phyloP scores from a whole-genome alignment of 495 filamentous ascomycete genomes.

The Aspergillus cavernicola region DNA sequence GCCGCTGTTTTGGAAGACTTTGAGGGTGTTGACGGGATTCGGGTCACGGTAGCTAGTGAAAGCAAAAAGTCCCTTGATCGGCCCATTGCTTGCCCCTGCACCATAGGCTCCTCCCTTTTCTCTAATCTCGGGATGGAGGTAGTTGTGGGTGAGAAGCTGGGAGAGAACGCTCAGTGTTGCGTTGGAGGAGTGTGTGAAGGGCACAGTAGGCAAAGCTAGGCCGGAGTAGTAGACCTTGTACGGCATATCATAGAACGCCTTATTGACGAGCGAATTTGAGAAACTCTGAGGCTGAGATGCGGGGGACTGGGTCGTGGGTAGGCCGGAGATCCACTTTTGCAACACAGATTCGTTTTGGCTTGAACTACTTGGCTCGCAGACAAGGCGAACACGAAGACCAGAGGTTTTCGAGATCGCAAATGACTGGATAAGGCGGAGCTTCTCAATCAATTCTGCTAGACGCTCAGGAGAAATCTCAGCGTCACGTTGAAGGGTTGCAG shows the following conservation, averaged over 20 bases:
- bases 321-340: constrained; percentile 61
- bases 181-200: constrained; percentile 70
- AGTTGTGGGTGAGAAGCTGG: constrained; percentile 93
- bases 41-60: constrained; percentile 97
- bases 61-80: constrained; percentile 79
- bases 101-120: constrained; percentile 98
- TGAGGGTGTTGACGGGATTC: constrained; percentile 85
- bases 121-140: constrained; percentile 94
- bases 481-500: constrained; percentile 55
- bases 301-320: constrained; percentile 44
- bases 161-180: constrained; percentile 83
- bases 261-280: constrained; percentile 43
- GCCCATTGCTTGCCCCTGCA: constrained; percentile 78
- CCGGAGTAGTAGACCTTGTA: constrained; percentile 96
- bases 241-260: constrained; percentile 87
- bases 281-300: constrained; percentile 30
- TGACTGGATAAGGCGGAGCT: constrained; percentile 81
- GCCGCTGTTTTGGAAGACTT: constrained; percentile 79
- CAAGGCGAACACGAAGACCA: constrained; percentile 74
- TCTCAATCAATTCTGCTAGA: constrained; percentile 71
- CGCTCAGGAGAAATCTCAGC: constrained; percentile 56
- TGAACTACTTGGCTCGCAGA: constrained; percentile 71
- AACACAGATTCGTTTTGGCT: constrained; percentile 69
- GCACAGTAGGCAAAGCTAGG: constrained; percentile 74
- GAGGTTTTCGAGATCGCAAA: constrained; percentile 59